Evolutionary conservation across 441 rosid genomes (phyloP).

Genomic region (Populus hybrid): DNA sequence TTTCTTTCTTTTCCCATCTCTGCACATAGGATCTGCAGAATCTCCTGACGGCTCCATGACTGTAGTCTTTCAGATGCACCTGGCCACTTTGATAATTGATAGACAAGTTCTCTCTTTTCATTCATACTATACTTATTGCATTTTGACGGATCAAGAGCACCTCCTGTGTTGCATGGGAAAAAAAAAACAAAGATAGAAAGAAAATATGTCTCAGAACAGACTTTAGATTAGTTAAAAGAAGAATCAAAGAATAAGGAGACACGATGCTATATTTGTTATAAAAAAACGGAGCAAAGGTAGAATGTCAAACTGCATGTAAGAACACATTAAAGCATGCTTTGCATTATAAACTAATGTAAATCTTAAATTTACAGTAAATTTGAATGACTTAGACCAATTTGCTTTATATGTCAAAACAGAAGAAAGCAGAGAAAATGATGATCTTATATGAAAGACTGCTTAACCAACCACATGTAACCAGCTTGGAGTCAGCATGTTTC

Average conservation of each 20-base stretch:
- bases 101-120: slow-evolving; percentile 84
- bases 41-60: slow-evolving; percentile 97
- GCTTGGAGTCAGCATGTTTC: slow-evolving; percentile 8
- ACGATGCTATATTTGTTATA: neutral
- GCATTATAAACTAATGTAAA: neutral
- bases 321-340: neutral
- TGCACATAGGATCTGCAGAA: slow-evolving; percentile 79
- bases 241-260: neutral
- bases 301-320: neutral
- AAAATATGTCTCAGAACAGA: neutral
- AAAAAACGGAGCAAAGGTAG: neutral
- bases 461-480: slow-evolving; percentile 8
- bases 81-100: slow-evolving; percentile 63
- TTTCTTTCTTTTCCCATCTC: slow-evolving; percentile 99
- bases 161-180: slow-evolving; percentile 34
- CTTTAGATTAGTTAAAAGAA: slow-evolving; percentile 3
- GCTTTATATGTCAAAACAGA: neutral
- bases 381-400: neutral
- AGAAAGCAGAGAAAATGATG: neutral
- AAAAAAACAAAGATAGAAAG: neutral
- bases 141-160: slow-evolving; percentile 56
- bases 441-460: neutral
- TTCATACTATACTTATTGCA: slow-evolving; percentile 71
- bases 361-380: neutral
- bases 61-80: slow-evolving; percentile 70